Conservation (phyloP, 257 asterid genomes). For the Nyctanthes arbortristis region DNA sequence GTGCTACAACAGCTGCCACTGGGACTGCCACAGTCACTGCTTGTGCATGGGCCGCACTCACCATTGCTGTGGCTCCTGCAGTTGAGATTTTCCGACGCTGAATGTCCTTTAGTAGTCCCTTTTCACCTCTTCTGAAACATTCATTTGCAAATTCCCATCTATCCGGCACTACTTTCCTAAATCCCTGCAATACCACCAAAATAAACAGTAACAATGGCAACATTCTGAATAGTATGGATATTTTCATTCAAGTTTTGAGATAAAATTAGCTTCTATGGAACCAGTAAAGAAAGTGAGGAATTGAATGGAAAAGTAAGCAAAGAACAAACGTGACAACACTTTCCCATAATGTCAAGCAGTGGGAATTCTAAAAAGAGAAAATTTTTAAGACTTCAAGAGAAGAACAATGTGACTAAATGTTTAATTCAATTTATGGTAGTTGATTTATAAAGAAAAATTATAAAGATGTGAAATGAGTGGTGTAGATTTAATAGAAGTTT, state of each 20-base stretch:
- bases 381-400: not conserved
- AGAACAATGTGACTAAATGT: too few relatives aligned
- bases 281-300: too few relatives aligned
- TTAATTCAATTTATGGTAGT: too few relatives aligned
- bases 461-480: too few relatives aligned
- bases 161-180: slow-evolving; percentile 49
- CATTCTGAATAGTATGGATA: not conserved
- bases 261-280: not conserved
- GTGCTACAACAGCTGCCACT: not conserved
- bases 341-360: not conserved
- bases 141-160: slow-evolving; percentile 57
- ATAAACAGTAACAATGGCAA: not conserved
- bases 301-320: not conserved
- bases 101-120: slow-evolving; percentile 35
- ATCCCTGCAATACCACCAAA: slow-evolving; percentile 28
- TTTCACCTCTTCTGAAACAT: slow-evolving; percentile 40
- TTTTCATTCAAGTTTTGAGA: not conserved
- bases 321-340: not conserved
- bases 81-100: slow-evolving; percentile 44
- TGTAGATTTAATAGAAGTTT: too few relatives aligned
- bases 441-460: too few relatives aligned
- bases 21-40: slow-evolving; percentile 34
- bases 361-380: not conserved
- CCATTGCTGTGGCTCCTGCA: not conserved
- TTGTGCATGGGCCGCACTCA: slow-evolving; percentile 5